Base-by-base conservation (phyloP, 495 filamentous ascomycete species). In the Podospora appendiculata region DNA sequence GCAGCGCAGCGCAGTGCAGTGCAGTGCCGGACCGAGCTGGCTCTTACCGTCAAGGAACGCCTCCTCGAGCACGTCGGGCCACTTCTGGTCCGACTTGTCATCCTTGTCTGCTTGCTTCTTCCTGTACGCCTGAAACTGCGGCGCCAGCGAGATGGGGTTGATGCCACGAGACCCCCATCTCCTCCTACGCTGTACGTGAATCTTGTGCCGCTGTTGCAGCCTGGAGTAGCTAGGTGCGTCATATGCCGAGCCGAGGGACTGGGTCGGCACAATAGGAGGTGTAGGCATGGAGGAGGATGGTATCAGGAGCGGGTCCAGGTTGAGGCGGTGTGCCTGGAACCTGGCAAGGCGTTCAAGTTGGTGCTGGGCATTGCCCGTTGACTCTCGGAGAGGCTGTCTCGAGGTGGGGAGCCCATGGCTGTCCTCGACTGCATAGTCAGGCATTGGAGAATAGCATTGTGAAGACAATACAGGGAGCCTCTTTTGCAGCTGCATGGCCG, bases 31-130 rank as follows among this genome's bases (percentile, higher is more conserved):
- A 3, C 3, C 5, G 18, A 39, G 6, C 13, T 13, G 36, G 48
- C 8, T 8, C 12, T 72, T 73, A 96, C 93, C 92, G 70, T 89
- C 86, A 62, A 93, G 83, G 61, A 98, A 97, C 14, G 88, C 87
- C 64, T 85, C 77, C 65, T 98, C 93, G 13, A 96, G 68, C 56
- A 84, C 71, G 56, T 90, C 84, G 6, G 90, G 85, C 92, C 92
- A 97, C 57, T 86, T 74, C 43, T 75, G 66, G 44, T 69, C 70
- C 40, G 66, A 54, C 61, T 73, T 70, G 56, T 68, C 65, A 57
- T 71, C 66, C 53, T 75, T 73, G 45, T 79, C 77, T 52, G 74
- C 77, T 64, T 89, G 86, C 54, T 84, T 80, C 47, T 78, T 77
- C 55, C 90, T 78, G 66, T 86, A 87, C 54, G 81, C 76, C 43